A percentile compares a stretch with the other conserved stretches of the same genome.
Conservation (phyloP, 441 rosid species). For the Pelargonium cotyledonis region DNA sequence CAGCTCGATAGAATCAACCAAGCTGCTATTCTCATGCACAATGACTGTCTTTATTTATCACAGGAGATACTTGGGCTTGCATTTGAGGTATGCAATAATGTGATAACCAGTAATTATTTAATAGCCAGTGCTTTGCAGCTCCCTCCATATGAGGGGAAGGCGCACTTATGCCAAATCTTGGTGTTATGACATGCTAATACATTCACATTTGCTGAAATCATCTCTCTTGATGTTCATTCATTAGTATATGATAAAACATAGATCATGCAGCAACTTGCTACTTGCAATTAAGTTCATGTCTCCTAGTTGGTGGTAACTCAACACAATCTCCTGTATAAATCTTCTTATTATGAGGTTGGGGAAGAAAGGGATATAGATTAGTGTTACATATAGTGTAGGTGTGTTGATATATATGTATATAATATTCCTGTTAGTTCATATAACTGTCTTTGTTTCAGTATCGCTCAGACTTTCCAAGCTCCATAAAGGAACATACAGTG, state of each 20-base stretch:
- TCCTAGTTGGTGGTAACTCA: neutral
- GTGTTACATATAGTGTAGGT: neutral
- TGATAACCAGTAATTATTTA: slow-evolving; percentile 1
- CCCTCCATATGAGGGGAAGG: slow-evolving; percentile 5
- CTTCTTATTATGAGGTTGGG: neutral
- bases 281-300: neutral
- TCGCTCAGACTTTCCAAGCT: slow-evolving; percentile 72
- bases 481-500: slow-evolving; percentile 74
- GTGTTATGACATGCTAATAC: slow-evolving; percentile 1
- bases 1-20: slow-evolving; percentile 87
- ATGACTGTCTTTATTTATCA: slow-evolving; percentile 77
- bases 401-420: no score
- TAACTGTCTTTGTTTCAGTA: slow-evolving; percentile 45
- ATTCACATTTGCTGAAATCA: neutral
- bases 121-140: neutral
- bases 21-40: slow-evolving; percentile 88
- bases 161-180: neutral
- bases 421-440: neutral
- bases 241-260: neutral
- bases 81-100: slow-evolving; percentile 59
- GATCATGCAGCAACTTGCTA: neutral
- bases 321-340: neutral
- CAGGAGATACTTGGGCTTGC: slow-evolving; percentile 85
- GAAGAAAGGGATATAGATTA: neutral
- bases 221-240: neutral